Evolutionary conservation across 345 rosid species (phyloP).

Genomic region (Trapa bicornis): DNA sequence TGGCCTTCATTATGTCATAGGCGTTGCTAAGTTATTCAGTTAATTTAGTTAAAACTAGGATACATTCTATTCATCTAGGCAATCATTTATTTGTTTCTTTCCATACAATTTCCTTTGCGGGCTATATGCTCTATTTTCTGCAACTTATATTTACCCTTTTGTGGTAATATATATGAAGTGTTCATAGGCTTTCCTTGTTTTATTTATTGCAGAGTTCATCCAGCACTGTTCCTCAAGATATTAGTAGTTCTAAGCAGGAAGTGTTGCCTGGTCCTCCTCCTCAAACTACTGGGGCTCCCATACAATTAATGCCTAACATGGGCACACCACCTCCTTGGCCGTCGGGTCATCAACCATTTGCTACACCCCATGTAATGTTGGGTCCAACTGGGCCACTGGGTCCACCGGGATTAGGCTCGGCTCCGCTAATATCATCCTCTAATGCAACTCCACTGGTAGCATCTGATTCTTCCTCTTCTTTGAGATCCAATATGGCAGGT

Average conservation of each 20-base stretch:
- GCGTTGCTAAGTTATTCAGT: not conserved
- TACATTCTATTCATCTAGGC: not conserved
- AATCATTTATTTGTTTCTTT: not conserved
- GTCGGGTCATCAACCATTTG: constrained; percentile 24
- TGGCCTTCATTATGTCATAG: not conserved
- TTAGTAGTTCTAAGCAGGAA: constrained; percentile 30
- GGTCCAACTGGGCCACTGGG: constrained; percentile 23
- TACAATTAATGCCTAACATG: constrained; percentile 20
- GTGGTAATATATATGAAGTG: not conserved
- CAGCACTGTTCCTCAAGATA: constrained; percentile 21
- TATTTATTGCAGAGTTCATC: constrained; percentile 27
- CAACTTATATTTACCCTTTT: not conserved
- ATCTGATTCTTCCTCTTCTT: constrained; percentile 32
- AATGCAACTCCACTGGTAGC: constrained; percentile 21
- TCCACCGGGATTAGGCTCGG: constrained; percentile 31
- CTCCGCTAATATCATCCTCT: constrained; percentile 16
- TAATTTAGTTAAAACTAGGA: not conserved
- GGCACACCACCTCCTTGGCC: constrained; percentile 24
- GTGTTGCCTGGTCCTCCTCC: constrained; percentile 26
- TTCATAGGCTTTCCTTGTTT: constrained; percentile 4
- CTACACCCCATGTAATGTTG: constrained; percentile 27
- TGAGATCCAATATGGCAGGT: constrained; percentile 30
- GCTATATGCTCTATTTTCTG: not conserved
- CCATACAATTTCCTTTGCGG: not conserved
- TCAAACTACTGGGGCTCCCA: constrained; percentile 17